Evolutionary conservation across 129 eudicot genomes (phyloP).

Genomic region (Flaveria ramosissima): DNA sequence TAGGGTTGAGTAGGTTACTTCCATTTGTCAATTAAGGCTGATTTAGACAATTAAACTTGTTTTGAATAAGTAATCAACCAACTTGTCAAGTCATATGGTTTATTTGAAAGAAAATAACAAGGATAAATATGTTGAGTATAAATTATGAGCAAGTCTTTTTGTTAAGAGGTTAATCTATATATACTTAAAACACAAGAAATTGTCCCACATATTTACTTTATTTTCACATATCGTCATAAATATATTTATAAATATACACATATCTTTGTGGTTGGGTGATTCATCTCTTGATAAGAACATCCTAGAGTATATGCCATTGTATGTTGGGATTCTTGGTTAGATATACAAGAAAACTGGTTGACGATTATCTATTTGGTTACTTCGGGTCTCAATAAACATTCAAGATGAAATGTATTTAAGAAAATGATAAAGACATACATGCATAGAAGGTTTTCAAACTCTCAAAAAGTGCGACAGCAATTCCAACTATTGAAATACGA

Average conservation of each 20-base stretch:
- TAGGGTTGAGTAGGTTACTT: background rate
- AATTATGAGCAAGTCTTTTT: background rate
- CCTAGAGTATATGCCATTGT: too few species aligned
- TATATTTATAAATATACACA: too few species aligned
- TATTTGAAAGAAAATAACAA: background rate
- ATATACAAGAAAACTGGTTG: background rate
- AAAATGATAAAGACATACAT: too few species aligned
- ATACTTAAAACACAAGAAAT: background rate
- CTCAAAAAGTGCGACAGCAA: background rate
- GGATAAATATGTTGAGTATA: background rate
- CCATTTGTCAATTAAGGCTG: background rate
- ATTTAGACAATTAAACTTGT: background rate
- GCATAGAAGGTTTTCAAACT: background rate
- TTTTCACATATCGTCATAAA: background rate
- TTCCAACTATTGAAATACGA: constrained; percentile 16
- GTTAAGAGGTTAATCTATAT: background rate
- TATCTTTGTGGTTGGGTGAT: too few species aligned
- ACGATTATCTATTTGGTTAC: background rate
- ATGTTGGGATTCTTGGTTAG: too few species aligned
- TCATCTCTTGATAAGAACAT: too few species aligned
- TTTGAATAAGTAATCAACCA: background rate
- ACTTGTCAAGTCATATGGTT: background rate
- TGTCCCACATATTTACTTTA: background rate
- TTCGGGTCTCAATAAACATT: background rate
- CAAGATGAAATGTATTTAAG: background rate